phyloP scores from a whole-genome alignment of 805 yeast genomes.

The Cyberlindnera xylosilytica region DNA sequence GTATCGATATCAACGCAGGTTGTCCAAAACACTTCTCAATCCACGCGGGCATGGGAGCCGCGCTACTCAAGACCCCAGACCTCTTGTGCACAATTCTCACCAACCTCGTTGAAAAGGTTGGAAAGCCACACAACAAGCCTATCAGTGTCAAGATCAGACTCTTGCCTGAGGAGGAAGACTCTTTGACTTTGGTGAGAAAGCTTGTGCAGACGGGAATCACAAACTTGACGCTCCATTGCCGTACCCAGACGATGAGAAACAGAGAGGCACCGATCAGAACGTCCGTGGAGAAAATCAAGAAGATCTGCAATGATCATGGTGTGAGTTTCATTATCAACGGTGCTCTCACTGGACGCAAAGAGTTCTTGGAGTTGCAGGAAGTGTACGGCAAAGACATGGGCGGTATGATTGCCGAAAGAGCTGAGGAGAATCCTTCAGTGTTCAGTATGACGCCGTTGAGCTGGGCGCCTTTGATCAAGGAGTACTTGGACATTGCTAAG shows the following conservation, averaged over 20 bases:
- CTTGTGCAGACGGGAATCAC: constrained; percentile 76
- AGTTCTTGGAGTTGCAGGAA: constrained; percentile 49
- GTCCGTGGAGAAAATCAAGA: constrained; percentile 58
- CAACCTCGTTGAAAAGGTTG: constrained; percentile 73
- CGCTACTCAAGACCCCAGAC: constrained; percentile 79
- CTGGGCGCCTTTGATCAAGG: constrained; percentile 54
- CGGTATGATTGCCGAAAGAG: constrained; percentile 90
- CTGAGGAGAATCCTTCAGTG: constrained; percentile 82
- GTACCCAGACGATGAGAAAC: constrained; percentile 85
- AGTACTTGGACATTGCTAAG: constrained; percentile 53
- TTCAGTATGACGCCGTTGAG: constrained; percentile 45
- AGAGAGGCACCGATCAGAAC: constrained; percentile 78
- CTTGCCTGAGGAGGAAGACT: constrained; percentile 57
- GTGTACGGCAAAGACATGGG: constrained; percentile 65
- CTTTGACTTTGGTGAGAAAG: constrained; percentile 55
- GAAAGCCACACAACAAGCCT: constrained; percentile 70
- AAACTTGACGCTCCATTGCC: constrained; percentile 87
- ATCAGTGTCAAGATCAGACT: constrained; percentile 89
- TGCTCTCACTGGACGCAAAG: constrained; percentile 52
- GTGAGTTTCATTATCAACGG: constrained; percentile 86
- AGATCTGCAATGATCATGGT: constrained; percentile 55
- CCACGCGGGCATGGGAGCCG: constrained; percentile 98
- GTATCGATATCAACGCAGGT: constrained; percentile 92
- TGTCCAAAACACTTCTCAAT: constrained; percentile 95
- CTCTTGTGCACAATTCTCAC: constrained; percentile 64